These are phyloP conservation scores for Gaeumannomyces tritici DNA, from an alignment of 2,329 filamentous ascomycete genomes.

Conservation along the genomic window DNA sequence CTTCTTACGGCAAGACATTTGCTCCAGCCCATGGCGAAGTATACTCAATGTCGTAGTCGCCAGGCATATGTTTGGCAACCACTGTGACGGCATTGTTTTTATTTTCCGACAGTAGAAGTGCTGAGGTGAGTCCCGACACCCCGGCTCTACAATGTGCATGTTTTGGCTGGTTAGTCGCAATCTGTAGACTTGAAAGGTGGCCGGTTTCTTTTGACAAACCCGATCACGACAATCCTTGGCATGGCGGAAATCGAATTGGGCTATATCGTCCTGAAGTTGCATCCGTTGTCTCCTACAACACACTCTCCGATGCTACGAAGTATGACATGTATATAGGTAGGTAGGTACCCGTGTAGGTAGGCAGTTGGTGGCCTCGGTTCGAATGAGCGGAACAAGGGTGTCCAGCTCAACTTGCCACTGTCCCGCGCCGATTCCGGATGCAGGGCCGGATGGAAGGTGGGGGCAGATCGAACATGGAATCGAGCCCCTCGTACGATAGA, in stretches of 20 bases:
- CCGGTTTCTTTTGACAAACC: conserved; percentile 15
- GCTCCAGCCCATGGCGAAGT: conserved; percentile 84
- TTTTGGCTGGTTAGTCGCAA: neutral
- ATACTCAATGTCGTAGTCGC: conserved; percentile 87
- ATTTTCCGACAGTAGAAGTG: conserved; percentile 35
- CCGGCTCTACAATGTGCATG: conserved; percentile 26
- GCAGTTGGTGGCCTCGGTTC: too few species aligned
- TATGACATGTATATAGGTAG: too few species aligned
- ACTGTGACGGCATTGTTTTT: conserved; percentile 29
- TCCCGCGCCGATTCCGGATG: too few species aligned
- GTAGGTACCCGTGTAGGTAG: too few species aligned
- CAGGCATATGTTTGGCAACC: conserved; percentile 75
- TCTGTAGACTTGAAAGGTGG: neutral
- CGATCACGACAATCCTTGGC: conserved; percentile 27
- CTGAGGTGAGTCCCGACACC: conserved; percentile 41
- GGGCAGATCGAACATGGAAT: too few species aligned
- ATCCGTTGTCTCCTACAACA: neutral
- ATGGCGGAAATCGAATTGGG: conserved; percentile 10
- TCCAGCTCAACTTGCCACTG: too few species aligned
- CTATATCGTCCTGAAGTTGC: neutral
- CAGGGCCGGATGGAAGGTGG: too few species aligned
- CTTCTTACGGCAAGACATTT: conserved; percentile 60
- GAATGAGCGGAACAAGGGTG: too few species aligned
- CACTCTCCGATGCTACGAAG: too few species aligned
- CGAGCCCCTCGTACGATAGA: too few species aligned